Evolutionary conservation across 371 early-diverging fungal species (phyloP), one percentile per base, ranked within the genome.

Genomic region (Rhizomucor pusillus): DNA sequence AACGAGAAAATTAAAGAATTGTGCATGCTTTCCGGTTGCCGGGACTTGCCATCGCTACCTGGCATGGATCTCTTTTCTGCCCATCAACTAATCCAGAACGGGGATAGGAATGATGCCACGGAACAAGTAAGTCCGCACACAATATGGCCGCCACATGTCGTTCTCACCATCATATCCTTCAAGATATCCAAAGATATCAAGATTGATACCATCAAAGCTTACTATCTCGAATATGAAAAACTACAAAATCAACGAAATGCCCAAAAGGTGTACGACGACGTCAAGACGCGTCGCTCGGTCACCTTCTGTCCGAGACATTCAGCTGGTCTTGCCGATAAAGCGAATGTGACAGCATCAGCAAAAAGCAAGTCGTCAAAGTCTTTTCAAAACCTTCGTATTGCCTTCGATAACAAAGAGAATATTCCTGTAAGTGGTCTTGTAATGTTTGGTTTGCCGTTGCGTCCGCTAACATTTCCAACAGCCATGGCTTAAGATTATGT

Each of bases 391-490:
- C 29, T 29, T 29, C 29, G 29, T 29, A 29, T 29, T 29, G 29
- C 3, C 7, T 29, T 29, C 29, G 29, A 41, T 16, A 41, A 41
- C 41, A 41, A 41, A 12, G 41, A 41, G 19, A 41, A 41, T 12
- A 41, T 41, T 19, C 41, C 41, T 19, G 41, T 41, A 41, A 41
- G 41, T n/a, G n/a, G n/a, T n/a, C n/a, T n/a, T n/a, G n/a, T n/a
- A n/a, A n/a, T n/a, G n/a, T n/a, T n/a, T n/a, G n/a, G n/a, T n/a
- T n/a, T n/a, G n/a, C n/a, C n/a, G n/a, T n/a, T n/a, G n/a, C n/a
- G n/a, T n/a, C n/a, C n/a, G n/a, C n/a, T n/a, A n/a, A n/a, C n/a
- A n/a, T n/a, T n/a, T n/a, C 14, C 14, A 3, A 11, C 12, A 41
- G 41, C 41, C 41, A 14, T 41, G 41, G 41, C 41, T 41, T 4